phyloP scores from a whole-genome alignment of 1,284 basidiomycete species.

The Kalmanozyma brasiliensis region DNA sequence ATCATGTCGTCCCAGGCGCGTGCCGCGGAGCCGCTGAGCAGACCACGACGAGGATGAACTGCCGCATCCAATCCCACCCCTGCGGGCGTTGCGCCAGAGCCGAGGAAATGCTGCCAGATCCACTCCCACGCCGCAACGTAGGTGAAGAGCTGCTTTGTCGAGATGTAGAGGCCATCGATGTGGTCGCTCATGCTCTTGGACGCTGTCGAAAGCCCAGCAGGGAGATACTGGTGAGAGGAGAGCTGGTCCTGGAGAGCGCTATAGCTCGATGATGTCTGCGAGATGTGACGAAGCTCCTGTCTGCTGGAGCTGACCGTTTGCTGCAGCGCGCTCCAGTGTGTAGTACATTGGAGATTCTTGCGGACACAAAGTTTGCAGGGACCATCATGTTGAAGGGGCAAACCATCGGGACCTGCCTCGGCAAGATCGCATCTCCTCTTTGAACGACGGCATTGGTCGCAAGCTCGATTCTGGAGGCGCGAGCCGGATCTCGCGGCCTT shows the following conservation, averaged over 20 bases:
- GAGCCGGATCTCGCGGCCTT: slow-evolving; percentile 41
- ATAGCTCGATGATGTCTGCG: slow-evolving; percentile 36
- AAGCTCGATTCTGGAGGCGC: slow-evolving; percentile 47
- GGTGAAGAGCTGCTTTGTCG: slow-evolving; percentile 39
- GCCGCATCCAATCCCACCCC: slow-evolving; percentile 34
- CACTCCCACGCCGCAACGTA: slow-evolving; percentile 44
- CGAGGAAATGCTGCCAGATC: slow-evolving; percentile 43
- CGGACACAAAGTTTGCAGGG: slow-evolving; percentile 46
- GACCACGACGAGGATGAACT: slow-evolving; percentile 30
- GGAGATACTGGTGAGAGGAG: slow-evolving; percentile 27
- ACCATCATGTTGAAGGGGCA: slow-evolving; percentile 33
- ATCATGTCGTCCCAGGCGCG: slow-evolving; percentile 38
- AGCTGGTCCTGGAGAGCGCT: slow-evolving; percentile 44
- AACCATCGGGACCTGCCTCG: slow-evolving; percentile 35
- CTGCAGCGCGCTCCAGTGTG: slow-evolving; percentile 42
- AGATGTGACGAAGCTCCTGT: slow-evolving; percentile 46
- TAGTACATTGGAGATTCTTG: slow-evolving; percentile 46
- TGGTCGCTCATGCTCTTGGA: slow-evolving; percentile 29
- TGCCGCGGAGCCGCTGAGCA: slow-evolving; percentile 18
- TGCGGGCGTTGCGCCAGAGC: slow-evolving; percentile 20
- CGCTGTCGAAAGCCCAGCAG: slow-evolving; percentile 27
- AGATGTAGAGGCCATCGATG: slow-evolving; percentile 43
- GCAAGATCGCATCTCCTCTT: slow-evolving; percentile 47
- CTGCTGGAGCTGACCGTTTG: slow-evolving; percentile 45
- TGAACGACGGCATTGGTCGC: slow-evolving; percentile 46